Percentiles rank a stretch among this genome's conserved stretches.
These are phyloP conservation scores for Leucocoprinus sp. DNA, from an alignment of 768 basidiomycete species.

Conservation along the genomic window DNA sequence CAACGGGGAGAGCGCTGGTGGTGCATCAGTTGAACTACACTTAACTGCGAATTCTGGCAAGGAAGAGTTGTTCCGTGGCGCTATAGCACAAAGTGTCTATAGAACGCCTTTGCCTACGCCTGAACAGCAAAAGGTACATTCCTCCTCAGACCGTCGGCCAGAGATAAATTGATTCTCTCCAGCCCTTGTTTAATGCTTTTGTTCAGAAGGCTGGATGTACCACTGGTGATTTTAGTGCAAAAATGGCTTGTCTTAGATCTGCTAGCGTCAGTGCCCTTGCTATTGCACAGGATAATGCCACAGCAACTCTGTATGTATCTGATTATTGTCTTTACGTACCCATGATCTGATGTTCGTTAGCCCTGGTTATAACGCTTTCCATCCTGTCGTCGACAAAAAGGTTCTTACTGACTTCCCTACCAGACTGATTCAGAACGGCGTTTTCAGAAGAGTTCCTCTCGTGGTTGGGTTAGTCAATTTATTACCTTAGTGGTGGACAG, in stretches of 20 bases:
- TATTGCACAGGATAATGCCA: constrained; percentile 43
- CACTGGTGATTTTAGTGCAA: constrained; percentile 22
- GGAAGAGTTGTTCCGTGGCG: constrained; percentile 38
- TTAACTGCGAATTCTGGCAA: constrained; percentile 34
- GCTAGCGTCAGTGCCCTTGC: constrained; percentile 45
- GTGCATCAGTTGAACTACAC: constrained; percentile 48
- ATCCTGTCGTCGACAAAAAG: constrained; percentile 47
- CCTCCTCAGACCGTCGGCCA: neutral
- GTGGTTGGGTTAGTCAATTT: constrained; percentile 43
- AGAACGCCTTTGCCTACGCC: constrained; percentile 42
- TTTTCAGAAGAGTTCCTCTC: constrained; percentile 43
- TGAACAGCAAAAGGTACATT: constrained; percentile 42
- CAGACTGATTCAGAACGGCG: constrained; percentile 32
- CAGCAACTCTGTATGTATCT: constrained; percentile 29
- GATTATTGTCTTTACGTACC: neutral
- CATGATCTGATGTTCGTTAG: constrained; percentile 18
- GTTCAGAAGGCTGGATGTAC: constrained; percentile 43
- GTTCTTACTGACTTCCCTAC: constrained; percentile 45
- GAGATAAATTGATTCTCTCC: neutral
- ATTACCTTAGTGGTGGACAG: too few relatives aligned
- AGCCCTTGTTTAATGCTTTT: constrained; percentile 49
- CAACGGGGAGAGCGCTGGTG: constrained; percentile 57
- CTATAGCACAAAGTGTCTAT: constrained; percentile 57
- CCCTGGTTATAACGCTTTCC: constrained; percentile 38
- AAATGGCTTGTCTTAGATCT: constrained; percentile 40